Evolutionary conservation across 2,329 filamentous ascomycete genomes (phyloP).

Genomic region (Clathrospora elynae): DNA sequence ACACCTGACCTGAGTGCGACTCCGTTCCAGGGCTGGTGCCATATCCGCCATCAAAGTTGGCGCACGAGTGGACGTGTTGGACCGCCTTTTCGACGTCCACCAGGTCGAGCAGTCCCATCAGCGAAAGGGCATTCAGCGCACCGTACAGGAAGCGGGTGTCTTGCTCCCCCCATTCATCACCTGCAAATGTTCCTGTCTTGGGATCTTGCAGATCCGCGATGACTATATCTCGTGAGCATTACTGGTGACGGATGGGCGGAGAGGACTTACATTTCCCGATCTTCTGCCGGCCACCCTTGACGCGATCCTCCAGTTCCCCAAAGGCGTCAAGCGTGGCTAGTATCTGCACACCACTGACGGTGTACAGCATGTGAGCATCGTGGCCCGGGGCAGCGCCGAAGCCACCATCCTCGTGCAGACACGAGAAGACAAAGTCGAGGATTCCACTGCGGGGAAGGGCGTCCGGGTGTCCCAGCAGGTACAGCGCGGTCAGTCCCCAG

Average conservation of each 20-base stretch:
- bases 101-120: slow-evolving; percentile 73
- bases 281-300: slow-evolving; percentile 69
- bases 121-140: slow-evolving; percentile 84
- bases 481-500: slow-evolving; percentile 89
- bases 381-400: slow-evolving; percentile 94
- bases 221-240: slow-evolving; percentile 56
- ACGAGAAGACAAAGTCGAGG: slow-evolving; percentile 94
- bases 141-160: slow-evolving; percentile 95
- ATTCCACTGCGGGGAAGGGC: slow-evolving; percentile 80
- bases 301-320: slow-evolving; percentile 75
- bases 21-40: slow-evolving; percentile 88
- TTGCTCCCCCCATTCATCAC: slow-evolving; percentile 95
- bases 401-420: slow-evolving; percentile 83
- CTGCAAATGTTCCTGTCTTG: slow-evolving; percentile 83
- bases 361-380: slow-evolving; percentile 95
- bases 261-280: slow-evolving; percentile 76
- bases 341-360: slow-evolving; percentile 92
- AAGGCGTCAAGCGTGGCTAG: slow-evolving; percentile 84
- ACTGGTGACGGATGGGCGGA: slow-evolving; percentile 6
- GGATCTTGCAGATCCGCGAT: slow-evolving; percentile 82
- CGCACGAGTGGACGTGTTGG: slow-evolving; percentile 76
- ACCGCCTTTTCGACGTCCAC: slow-evolving; percentile 83
- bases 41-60: slow-evolving; percentile 94
- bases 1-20: slow-evolving; percentile 93
- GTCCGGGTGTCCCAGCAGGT: slow-evolving; percentile 80